These are phyloP conservation scores for Glycine soja DNA, from an alignment of 306 rosid species.

Conservation along the genomic window DNA sequence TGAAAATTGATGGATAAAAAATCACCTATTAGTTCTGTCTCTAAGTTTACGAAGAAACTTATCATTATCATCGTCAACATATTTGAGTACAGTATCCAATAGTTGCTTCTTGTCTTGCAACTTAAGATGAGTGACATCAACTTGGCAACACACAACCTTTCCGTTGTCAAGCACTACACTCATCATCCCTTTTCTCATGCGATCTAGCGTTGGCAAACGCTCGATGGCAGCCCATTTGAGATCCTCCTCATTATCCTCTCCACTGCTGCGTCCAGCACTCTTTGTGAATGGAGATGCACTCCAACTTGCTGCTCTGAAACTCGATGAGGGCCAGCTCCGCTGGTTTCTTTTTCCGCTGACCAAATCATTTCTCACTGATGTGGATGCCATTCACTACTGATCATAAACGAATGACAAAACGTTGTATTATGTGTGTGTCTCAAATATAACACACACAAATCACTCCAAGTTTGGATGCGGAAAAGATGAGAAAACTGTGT, in stretches of 20 bases:
- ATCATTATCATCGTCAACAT: constrained; percentile 67
- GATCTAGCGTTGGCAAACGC: constrained; percentile 67
- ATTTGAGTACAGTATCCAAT: constrained; percentile 62
- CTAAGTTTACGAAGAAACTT: constrained; percentile 57
- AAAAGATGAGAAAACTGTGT: not conserved
- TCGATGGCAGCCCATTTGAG: constrained; percentile 78
- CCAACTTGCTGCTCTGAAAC: constrained; percentile 57
- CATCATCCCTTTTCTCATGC: constrained; percentile 67
- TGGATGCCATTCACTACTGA: constrained; percentile 46
- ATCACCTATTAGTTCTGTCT: constrained; percentile 59
- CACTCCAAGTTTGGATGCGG: not conserved
- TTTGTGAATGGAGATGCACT: constrained; percentile 46
- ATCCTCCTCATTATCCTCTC: constrained; percentile 62
- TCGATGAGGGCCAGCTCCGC: constrained; percentile 49
- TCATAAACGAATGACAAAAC: not conserved
- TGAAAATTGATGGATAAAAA: not conserved
- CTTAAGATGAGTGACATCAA: constrained; percentile 60
- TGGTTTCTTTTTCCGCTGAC: constrained; percentile 36
- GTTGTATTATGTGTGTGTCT: not conserved
- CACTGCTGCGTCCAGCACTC: constrained; percentile 22
- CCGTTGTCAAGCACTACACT: constrained; percentile 55
- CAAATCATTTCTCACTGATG: constrained; percentile 31
- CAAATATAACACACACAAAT: not conserved
- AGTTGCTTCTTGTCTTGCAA: constrained; percentile 59
- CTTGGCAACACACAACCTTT: constrained; percentile 42